Base-by-base conservation (phyloP, 306 rosid genomes). In the Lathyrus sativus region DNA sequence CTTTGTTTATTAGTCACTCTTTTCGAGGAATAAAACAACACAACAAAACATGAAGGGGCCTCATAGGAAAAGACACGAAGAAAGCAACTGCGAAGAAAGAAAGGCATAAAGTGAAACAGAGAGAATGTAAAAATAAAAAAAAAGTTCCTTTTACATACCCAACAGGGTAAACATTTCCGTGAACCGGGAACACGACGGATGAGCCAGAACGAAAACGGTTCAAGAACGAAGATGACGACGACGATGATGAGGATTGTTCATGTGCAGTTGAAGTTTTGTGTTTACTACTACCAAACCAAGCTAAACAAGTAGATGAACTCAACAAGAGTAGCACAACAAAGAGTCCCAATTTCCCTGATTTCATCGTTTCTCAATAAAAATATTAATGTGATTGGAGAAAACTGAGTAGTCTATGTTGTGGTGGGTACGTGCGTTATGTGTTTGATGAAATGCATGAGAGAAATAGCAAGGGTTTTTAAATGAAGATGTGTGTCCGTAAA, bases 161-260 rank as follows among this genome's bases (percentile, higher is more conserved):
- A 50, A 83, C 74, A 35, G 98, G 98, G 67, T 79, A 92, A 59
- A 92, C 96, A 70, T 92, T 92, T 54, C 96, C 98, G 19, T 87
- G 85, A 81, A 87, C 76, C 1, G 91, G 95, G 13, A 89, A 62
- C 38, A 89, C 83, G 42, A 92, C 17, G 15, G 98, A 85, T 55
- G 98, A 85, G n/a, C 85, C 79, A 17, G 53, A 48, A 56, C 74
- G 79, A 51, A 31, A 35, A 1, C 74, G 82, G 46, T 61, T 78
- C 1, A 81, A 46, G 62, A 72, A 63, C 9, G 82, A 62, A 56
- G 70, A 8, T 1, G 50, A 39, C 1, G 50, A 11, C 1, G 66
- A 37, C 0, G 65, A 42, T 42, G 83, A 80, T 0, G 90, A 69
- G 3, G 90, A 4, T 44, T 81, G 42, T 48, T 77, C 81, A 55